Base-by-base conservation (phyloP, 768 basidiomycete species). In the Russula vinacea region DNA sequence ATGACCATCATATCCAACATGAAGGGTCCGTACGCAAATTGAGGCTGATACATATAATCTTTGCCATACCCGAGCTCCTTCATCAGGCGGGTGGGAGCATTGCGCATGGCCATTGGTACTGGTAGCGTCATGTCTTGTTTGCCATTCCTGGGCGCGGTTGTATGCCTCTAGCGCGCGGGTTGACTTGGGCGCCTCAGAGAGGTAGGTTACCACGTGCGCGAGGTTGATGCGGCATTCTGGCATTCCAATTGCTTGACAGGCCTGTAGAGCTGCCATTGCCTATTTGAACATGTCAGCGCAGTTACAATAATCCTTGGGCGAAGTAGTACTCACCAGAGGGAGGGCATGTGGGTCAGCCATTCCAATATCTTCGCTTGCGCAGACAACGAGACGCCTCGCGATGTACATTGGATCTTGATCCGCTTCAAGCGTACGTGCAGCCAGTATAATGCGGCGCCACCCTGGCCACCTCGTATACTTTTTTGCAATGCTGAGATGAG, bases 401-500 rank as follows among this genome's bases (percentile, higher is more conserved):
- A 93, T 81, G 70, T 83, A 94, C 59, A 91, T 69, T 4, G 92
- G 89, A 74, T 94, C 92, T 73, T 92, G 90, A 19, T 89, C 89
- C 33, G 83, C 87, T 35, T 77, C 81, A 35, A 92, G 77, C 90
- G 92, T 92, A 52, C 90, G 82, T 14, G 91, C 17, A 94, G 79
- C 90, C 92, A 94, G 72, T 94, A 94, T 78, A 94, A 76, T 8
- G 92, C 92, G 0, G 90, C 92, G 69, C 81, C 80, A 10, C 84
- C 85, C 68, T 92, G 84, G 58, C 84, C 83, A 9, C 90, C 92
- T 52, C 92, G 81, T 37, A 94, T 81, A 62, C 84, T 84, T 73
- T 94, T 94, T 74, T 94, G 92, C 69, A 94, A 76, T 3, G 92
- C 91, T 42, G 86, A 88, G 67, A 91, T 91, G 84, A 91, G 85